A percentile compares a stretch with the other conserved stretches of the same genome.
These are phyloP conservation scores for Boletellus sp. DNA, from an alignment of 1,284 basidiomycete species.

Conservation along the genomic window DNA sequence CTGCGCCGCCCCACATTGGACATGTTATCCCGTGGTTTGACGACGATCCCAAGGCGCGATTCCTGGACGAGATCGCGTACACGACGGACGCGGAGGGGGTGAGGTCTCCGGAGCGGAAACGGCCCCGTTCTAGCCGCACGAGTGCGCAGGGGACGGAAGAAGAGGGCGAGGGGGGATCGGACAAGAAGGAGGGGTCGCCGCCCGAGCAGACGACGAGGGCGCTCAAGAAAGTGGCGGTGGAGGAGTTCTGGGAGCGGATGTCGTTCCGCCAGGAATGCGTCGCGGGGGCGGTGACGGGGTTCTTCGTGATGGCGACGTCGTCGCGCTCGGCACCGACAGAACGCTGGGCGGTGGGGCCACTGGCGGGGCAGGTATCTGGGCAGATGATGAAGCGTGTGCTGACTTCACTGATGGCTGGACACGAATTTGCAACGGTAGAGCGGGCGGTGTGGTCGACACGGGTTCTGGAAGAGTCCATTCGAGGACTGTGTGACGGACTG, in stretches of 20 bases:
- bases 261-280: slow-evolving; percentile 92
- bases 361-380: slow-evolving; percentile 58
- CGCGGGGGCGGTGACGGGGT: slow-evolving; percentile 81
- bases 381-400: slow-evolving; percentile 69
- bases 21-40: slow-evolving; percentile 83
- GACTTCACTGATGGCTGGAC: slow-evolving; percentile 62
- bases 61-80: slow-evolving; percentile 82
- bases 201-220: slow-evolving; percentile 38
- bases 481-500: slow-evolving; percentile 67
- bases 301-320: slow-evolving; percentile 68
- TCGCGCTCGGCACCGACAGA: slow-evolving; percentile 20
- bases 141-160: slow-evolving; percentile 20
- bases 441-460: slow-evolving; percentile 66
- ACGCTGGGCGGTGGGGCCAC: slow-evolving; percentile 39
- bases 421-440: slow-evolving; percentile 73
- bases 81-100: slow-evolving; percentile 61
- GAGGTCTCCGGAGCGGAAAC: slow-evolving; percentile 58
- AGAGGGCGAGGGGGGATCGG: slow-evolving; percentile 31
- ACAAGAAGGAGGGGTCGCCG: slow-evolving; percentile 9
- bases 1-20: slow-evolving; percentile 47
- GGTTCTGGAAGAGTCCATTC: slow-evolving; percentile 63
- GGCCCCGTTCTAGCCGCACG: slow-evolving; percentile 33
- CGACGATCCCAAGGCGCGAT: slow-evolving; percentile 91
- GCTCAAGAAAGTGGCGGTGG: slow-evolving; percentile 52
- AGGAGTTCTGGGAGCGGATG: slow-evolving; percentile 95